A percentile compares a stretch with the other conserved stretches of the same genome.
These are phyloP conservation scores for Cladosporium halotolerans DNA, from an alignment of 2,329 filamentous ascomycete genomes.

Conservation along the genomic window DNA sequence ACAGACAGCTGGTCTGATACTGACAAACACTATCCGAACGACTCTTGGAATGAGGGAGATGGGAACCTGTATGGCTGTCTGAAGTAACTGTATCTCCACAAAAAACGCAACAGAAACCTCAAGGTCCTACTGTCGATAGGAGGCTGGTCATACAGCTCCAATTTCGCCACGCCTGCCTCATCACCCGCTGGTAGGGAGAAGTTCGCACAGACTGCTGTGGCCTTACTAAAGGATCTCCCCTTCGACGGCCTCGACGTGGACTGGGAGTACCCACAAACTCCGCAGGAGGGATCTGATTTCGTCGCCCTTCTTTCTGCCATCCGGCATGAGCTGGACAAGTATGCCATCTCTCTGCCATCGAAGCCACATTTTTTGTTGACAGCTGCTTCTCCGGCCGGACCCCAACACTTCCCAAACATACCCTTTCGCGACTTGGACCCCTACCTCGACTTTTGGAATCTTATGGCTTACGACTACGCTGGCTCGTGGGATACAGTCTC, in stretches of 20 bases:
- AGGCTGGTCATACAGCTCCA: conserved; percentile 72
- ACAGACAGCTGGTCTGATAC: conserved; percentile 64
- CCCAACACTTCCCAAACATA: conserved; percentile 38
- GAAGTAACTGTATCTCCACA: conserved; percentile 70
- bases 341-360: conserved; percentile 30
- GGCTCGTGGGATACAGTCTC: conserved; percentile 70
- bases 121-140: conserved; percentile 80
- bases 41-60: conserved; percentile 60
- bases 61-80: conserved; percentile 70
- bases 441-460: conserved; percentile 44
- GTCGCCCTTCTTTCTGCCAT: conserved; percentile 35
- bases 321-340: conserved; percentile 35
- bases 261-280: conserved; percentile 41
- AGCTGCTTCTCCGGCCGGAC: conserved; percentile 40
- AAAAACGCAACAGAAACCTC: conserved; percentile 68
- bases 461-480: conserved; percentile 53
- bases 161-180: conserved; percentile 65
- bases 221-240: conserved; percentile 71
- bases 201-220: conserved; percentile 67
- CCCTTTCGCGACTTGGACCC: conserved; percentile 36
- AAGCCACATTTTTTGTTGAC: conserved; percentile 38
- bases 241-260: conserved; percentile 52
- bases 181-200: conserved; percentile 54
- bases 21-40: conserved; percentile 62
- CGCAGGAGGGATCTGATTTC: conserved; percentile 36